phyloP scores from a whole-genome alignment of 345 rosid genomes.

The Erucastrum elatum region DNA sequence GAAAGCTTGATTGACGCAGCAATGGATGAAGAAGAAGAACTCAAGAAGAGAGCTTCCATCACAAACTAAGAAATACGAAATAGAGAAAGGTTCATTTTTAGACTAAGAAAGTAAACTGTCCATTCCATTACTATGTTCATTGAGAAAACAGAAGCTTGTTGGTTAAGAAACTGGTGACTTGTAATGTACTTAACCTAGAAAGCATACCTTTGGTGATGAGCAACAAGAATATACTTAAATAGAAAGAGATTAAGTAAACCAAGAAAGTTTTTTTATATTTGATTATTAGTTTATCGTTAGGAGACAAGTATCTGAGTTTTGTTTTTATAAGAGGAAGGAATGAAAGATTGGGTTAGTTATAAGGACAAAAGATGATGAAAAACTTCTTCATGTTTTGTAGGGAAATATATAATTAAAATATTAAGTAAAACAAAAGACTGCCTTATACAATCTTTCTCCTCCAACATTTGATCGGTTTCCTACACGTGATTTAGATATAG shows the following conservation, averaged over 20 bases:
- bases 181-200: constrained; percentile 40
- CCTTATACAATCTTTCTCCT: constrained; percentile 28
- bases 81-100: constrained; percentile 37
- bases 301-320: constrained; percentile 46
- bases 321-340: constrained; percentile 46
- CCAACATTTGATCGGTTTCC: constrained; percentile 23
- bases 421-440: constrained; percentile 29
- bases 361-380: constrained; percentile 47
- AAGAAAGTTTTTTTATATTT: neutral
- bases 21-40: constrained; percentile 46
- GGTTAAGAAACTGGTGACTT: constrained; percentile 49
- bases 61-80: constrained; percentile 39
- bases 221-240: constrained; percentile 35
- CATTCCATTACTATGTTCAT: neutral
- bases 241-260: constrained; percentile 29
- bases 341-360: constrained; percentile 42
- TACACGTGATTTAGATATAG: constrained; percentile 7
- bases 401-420: constrained; percentile 19
- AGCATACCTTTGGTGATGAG: constrained; percentile 38
- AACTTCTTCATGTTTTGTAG: constrained; percentile 30
- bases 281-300: constrained; percentile 19
- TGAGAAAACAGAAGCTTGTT: constrained; percentile 26
- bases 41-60: constrained; percentile 78
- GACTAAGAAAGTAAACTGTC: neutral
- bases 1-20: constrained; percentile 35